Conservation (phyloP, 1,284 basidiomycete genomes). For the Irpex sp. region DNA sequence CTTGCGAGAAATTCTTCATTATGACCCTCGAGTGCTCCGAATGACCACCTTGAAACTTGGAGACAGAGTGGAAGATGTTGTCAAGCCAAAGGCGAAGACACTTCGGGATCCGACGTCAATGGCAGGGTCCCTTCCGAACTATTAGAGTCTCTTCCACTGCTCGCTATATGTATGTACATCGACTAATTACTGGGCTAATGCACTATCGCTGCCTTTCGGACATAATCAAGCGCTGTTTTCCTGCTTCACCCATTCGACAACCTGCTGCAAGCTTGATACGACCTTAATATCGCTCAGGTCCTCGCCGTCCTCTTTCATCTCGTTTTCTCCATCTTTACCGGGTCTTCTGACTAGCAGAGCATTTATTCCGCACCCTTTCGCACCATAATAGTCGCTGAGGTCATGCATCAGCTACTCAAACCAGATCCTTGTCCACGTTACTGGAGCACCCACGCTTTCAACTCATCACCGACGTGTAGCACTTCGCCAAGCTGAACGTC, state of each 20-base stretch:
- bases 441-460: slow-evolving; percentile 44
- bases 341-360: slow-evolving; percentile 54
- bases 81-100: slow-evolving; percentile 25
- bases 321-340: slow-evolving; percentile 44
- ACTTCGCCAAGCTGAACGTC: slow-evolving; percentile 38
- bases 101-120: slow-evolving; percentile 8
- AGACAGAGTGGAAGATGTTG: slow-evolving; percentile 67
- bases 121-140: background rate
- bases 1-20: slow-evolving; percentile 64
- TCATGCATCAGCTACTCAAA: background rate
- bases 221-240: slow-evolving; percentile 1
- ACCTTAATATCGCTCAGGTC: slow-evolving; percentile 35
- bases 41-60: slow-evolving; percentile 83
- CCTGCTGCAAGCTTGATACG: slow-evolving; percentile 38
- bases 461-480: slow-evolving; percentile 72
- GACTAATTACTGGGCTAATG: background rate
- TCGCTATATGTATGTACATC: background rate
- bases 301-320: slow-evolving; percentile 41
- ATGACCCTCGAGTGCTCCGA: slow-evolving; percentile 79
- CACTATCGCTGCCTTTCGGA: background rate
- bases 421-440: background rate
- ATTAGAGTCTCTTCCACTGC: background rate
- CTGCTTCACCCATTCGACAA: slow-evolving; percentile 31
- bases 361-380: slow-evolving; percentile 51
- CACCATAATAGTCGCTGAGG: slow-evolving; percentile 67